phyloP scores from a whole-genome alignment of 192 early-diverging fungal genomes.

The Thoreauomyces humboldtii region DNA sequence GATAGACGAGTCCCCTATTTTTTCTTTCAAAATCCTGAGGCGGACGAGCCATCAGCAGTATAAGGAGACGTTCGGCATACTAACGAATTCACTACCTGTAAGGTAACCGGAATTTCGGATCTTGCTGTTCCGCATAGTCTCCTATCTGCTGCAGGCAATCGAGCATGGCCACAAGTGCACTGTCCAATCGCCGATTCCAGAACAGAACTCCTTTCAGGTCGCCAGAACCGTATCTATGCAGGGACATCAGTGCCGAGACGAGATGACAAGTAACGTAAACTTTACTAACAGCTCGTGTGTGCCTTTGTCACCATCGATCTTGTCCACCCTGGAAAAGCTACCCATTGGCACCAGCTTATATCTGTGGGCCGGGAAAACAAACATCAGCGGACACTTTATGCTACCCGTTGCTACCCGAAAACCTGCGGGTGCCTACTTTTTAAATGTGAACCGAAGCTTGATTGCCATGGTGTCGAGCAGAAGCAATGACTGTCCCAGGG shows the following conservation, averaged over 20 bases:
- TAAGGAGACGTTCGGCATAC: neutral
- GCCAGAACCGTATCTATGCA: conserved; percentile 73
- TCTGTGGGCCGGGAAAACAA: neutral
- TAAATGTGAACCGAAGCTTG: conserved; percentile 79
- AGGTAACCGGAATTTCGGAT: conserved; percentile 74
- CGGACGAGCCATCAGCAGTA: neutral
- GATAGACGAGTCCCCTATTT: conserved; percentile 80
- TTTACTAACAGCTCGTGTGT: conserved; percentile 73
- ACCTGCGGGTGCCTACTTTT: conserved; percentile 43
- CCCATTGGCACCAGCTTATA: conserved; percentile 79
- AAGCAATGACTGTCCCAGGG: conserved; percentile 85
- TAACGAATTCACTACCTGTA: conserved; percentile 59
- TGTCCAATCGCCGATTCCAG: conserved; percentile 81
- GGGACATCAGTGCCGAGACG: neutral
- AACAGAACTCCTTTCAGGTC: conserved; percentile 80
- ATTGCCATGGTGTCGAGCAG: conserved; percentile 84
- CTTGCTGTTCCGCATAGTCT: conserved; percentile 73
- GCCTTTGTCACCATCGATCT: conserved; percentile 68
- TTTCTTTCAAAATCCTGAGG: conserved; percentile 79
- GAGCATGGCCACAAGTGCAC: conserved; percentile 83
- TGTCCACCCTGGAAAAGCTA: conserved; percentile 87
- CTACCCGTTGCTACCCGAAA: too few species aligned
- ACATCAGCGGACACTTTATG: neutral
- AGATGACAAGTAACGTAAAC: neutral
- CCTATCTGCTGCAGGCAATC: conserved; percentile 87